Percentiles rank a stretch among this genome's conserved stretches.
phyloP scores from a whole-genome alignment of 495 filamentous ascomycete genomes.

The Talaromyces ruber region DNA sequence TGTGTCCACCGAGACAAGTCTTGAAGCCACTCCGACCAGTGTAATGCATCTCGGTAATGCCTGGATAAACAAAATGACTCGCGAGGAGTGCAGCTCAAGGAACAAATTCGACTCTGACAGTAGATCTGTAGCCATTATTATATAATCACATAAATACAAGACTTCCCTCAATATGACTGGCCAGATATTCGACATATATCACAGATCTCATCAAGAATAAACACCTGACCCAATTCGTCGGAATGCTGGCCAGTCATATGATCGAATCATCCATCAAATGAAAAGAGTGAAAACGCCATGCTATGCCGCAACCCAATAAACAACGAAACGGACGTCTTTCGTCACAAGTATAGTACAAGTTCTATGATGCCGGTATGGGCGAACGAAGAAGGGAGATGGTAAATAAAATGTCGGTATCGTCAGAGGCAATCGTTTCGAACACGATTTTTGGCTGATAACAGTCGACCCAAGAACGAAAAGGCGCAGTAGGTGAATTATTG shows the following conservation, averaged over 20 bases:
- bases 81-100: neutral
- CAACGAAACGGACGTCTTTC: constrained; percentile 1
- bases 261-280: constrained; percentile 7
- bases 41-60: neutral
- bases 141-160: constrained; percentile 1
- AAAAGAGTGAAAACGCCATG: constrained; percentile 39
- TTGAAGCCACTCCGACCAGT: neutral
- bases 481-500: constrained; percentile 1
- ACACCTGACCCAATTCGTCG: neutral
- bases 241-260: neutral
- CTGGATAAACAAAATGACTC: neutral
- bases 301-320: constrained; percentile 29
- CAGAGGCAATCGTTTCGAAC: constrained; percentile 2
- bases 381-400: constrained; percentile 11
- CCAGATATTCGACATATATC: neutral
- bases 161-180: neutral
- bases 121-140: neutral
- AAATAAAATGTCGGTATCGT: constrained; percentile 9
- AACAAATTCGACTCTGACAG: neutral
- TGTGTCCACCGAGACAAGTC: neutral
- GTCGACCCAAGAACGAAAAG: constrained; percentile 1
- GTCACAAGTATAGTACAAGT: constrained; percentile 6
- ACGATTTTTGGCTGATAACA: neutral
- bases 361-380: constrained; percentile 4
- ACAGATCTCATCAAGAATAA: neutral